phyloP scores from a whole-genome alignment of 2,329 filamentous ascomycete genomes.

The Sporothrix protearum region DNA sequence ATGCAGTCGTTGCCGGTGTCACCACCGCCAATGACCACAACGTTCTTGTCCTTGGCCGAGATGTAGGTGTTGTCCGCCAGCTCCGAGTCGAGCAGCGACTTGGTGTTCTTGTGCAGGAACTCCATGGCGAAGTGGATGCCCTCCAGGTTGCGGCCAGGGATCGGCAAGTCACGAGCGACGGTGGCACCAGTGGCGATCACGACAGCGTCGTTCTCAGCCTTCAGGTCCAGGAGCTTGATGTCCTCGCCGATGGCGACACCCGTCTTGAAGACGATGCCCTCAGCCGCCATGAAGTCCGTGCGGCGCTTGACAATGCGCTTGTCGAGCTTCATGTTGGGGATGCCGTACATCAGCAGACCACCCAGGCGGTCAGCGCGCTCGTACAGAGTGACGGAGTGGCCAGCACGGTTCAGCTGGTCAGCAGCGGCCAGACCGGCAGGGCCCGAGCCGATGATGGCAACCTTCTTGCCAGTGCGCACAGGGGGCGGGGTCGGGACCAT shows the following conservation, averaged over 20 bases:
- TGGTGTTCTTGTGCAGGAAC: slow-evolving; percentile 96
- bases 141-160: slow-evolving; percentile 80
- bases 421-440: slow-evolving; percentile 86
- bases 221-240: slow-evolving; percentile 67
- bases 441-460: slow-evolving; percentile 88
- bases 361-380: slow-evolving; percentile 88
- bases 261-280: slow-evolving; percentile 80
- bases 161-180: slow-evolving; percentile 86
- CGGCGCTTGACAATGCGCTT: slow-evolving; percentile 95
- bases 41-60: slow-evolving; percentile 91
- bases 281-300: slow-evolving; percentile 88
- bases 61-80: slow-evolving; percentile 82
- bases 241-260: slow-evolving; percentile 74
- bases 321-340: slow-evolving; percentile 99
- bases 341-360: slow-evolving; percentile 95
- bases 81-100: slow-evolving; percentile 90
- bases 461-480: slow-evolving; percentile 78
- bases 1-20: slow-evolving; percentile 98
- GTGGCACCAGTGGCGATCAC: slow-evolving; percentile 91
- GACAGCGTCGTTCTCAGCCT: slow-evolving; percentile 73
- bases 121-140: slow-evolving; percentile 97
- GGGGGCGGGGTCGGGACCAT: slow-evolving; percentile 80
- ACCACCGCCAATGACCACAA: slow-evolving; percentile 94
- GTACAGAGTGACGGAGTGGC: slow-evolving; percentile 84
- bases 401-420: slow-evolving; percentile 91